Evolutionary conservation across 495 filamentous ascomycete genomes (phyloP), one percentile per base, ranked within the genome.

Genomic region (Penicillium pulvis): DNA sequence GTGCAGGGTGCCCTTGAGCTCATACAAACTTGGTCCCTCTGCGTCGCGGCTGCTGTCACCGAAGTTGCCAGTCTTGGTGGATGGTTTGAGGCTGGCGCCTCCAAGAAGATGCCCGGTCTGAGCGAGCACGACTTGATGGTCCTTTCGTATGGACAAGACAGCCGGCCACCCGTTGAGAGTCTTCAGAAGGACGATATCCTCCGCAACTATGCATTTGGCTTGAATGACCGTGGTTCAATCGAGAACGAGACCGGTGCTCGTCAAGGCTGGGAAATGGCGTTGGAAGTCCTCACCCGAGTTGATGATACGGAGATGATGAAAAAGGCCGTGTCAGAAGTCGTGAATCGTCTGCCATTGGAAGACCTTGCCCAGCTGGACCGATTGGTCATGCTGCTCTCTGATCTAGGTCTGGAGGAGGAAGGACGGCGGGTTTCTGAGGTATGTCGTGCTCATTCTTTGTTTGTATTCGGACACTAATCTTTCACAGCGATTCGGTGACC

Each of bases 211-310:
- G 89, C 91, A 1, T 71, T 77, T 14, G 70, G 71, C 1, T 61
- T 88, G 14, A 75, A 77, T 56, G 65, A 71, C 6, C 80, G 81
- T 51, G 75, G 80, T 6, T 64, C 60, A 6, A 63, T 81, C 41
- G 63, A 75, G 48, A 67, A 73, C 53, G 65, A 72, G 53, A 72
- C 75, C 52, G 67, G 73, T 10, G 54, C 63, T 44, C 75, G 83
- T 14, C 86, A 90, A 53, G 92, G 92, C 11, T 97, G 93, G 93
- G 89, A 97, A 71, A 71, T 96, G 56, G 87, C 90, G 1, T 82
- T 96, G 53, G 83, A 90, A 45, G 80, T 94, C 14, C 74, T 95
- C 31, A 85, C 85, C 39, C 83, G 93, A 28, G 73, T 97, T 58
- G 85, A 91, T 50, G 85, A 92, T 56, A 68, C 74, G 2, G 68